Evolutionary conservation across 2,329 filamentous ascomycete genomes (phyloP), one percentile per base, ranked within the genome.

Genomic region (Cladophialophora exuberans): DNA sequence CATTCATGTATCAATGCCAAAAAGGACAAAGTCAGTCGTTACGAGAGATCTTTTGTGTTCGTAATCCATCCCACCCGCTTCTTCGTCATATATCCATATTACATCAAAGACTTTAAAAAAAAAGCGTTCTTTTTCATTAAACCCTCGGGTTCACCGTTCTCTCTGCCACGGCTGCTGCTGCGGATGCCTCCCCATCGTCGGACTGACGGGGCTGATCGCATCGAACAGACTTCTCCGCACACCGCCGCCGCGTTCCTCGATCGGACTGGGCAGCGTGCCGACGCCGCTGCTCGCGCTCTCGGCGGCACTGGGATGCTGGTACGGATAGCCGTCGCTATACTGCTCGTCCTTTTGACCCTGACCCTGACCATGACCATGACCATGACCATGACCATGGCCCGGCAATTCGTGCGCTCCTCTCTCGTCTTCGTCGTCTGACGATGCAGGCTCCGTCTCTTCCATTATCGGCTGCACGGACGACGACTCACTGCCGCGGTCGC

Each of bases 381-480:
- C n/a, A n/a, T n/a, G n/a, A n/a, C n/a, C n/a, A n/a, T n/a, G n/a
- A n/a, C n/a, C 41, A 9, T 42, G 39, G 9, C n/a, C 39, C 7
- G 38, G 45, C 22, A 39, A 3, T 20, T 51, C 33, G 15, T 43
- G 44, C n/a, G 31, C 11, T 6, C 10, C 15, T 22, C 30, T 25
- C 46, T 23, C 15, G 11, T 25, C 33, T 6, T 28, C 7, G 18
- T 11, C 3, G 10, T 46, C 26, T 7, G 36, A 23, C 26, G 28
- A 36, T 9, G 18, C 23, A 3, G 49, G 46, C 7, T 45, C 43
- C 6, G 49, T 38, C 3, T 43, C 31, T 25, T 60, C 54, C 20
- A 60, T 60, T 31, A 60, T 60, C 5, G 57, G 57, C 15, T 60
- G 57, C 7, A 60, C 46, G 23, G 53, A 57, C 17, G 46, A 52